Conservation (phyloP, 108 stramenopile genomes). For the Parietichytrium sp. region DNA sequence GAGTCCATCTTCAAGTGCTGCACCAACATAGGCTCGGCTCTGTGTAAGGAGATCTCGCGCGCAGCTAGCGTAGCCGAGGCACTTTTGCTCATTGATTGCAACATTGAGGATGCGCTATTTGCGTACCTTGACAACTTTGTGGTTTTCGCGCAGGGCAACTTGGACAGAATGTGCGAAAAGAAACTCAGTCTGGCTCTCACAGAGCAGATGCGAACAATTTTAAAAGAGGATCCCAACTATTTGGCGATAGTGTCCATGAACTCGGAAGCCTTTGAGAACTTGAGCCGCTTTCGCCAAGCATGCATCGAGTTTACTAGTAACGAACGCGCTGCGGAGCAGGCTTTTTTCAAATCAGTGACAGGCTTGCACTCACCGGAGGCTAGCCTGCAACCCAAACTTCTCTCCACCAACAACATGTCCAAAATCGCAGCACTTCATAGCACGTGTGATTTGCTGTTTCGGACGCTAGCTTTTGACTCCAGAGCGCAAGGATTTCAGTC, state of each 20-base stretch:
- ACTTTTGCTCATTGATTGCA: neutral
- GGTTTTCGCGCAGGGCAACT: neutral
- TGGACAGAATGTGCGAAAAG: neutral
- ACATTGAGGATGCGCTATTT: neutral
- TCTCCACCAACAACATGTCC: neutral
- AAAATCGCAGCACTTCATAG: neutral
- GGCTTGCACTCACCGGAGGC: too few species aligned
- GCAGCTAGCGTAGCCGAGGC: neutral
- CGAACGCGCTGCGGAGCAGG: neutral
- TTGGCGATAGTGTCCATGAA: neutral
- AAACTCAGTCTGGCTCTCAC: neutral
- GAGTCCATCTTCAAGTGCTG: neutral
- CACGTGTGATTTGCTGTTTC: slow-evolving; percentile 12
- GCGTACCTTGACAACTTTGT: neutral
- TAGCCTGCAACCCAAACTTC: neutral
- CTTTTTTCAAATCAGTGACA: too few species aligned
- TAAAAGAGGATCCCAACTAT: slow-evolving; percentile 31
- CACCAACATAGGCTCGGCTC: neutral
- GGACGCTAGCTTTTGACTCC: neutral
- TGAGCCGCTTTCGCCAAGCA: neutral
- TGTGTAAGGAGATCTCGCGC: slow-evolving; percentile 14
- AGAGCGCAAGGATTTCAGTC: too few species aligned
- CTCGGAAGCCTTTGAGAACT: neutral
- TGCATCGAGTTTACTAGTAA: neutral
- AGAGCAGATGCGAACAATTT: neutral